These are phyloP conservation scores for Globisporangium splendens DNA, from an alignment of 352 stramenopile genomes.

Conservation along the genomic window DNA sequence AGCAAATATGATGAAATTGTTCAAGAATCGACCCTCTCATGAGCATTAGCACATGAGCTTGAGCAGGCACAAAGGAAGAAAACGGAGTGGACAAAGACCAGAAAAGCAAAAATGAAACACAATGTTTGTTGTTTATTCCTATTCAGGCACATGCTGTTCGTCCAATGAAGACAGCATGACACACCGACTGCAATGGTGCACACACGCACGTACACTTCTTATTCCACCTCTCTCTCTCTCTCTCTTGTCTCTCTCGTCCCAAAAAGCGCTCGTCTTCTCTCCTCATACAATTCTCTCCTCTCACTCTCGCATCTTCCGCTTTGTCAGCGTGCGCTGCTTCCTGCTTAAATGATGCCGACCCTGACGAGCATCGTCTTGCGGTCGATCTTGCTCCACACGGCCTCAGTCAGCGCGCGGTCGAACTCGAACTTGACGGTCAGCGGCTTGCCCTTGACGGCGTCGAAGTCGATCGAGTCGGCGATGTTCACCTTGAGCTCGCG, in stretches of 20 bases:
- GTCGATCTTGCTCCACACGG: slow-evolving; percentile 61
- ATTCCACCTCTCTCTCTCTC: background rate
- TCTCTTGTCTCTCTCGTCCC: background rate
- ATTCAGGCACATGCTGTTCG: too few species aligned
- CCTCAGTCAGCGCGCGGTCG: slow-evolving; percentile 56
- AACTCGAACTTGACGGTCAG: slow-evolving; percentile 70
- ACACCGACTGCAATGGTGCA: too few species aligned
- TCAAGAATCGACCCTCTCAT: too few species aligned
- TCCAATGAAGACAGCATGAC: too few species aligned
- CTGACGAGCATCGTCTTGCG: slow-evolving; percentile 72
- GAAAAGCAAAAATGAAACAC: too few species aligned
- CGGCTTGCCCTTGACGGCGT: slow-evolving; percentile 64
- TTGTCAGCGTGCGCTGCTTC: background rate
- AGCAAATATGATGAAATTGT: too few species aligned
- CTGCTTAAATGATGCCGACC: slow-evolving; percentile 62
- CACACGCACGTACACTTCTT: too few species aligned
- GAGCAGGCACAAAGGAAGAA: too few species aligned
- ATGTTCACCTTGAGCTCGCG: slow-evolving; percentile 68
- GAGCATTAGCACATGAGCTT: too few species aligned
- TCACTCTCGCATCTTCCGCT: slow-evolving; percentile 1
- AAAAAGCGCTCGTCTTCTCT: background rate
- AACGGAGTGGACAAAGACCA: too few species aligned
- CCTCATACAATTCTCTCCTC: background rate
- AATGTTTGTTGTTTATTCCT: too few species aligned
- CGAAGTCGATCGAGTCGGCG: slow-evolving; percentile 63